Conservation (phyloP, 2,329 filamentous ascomycete genomes). For the Fusarium domesticum region DNA sequence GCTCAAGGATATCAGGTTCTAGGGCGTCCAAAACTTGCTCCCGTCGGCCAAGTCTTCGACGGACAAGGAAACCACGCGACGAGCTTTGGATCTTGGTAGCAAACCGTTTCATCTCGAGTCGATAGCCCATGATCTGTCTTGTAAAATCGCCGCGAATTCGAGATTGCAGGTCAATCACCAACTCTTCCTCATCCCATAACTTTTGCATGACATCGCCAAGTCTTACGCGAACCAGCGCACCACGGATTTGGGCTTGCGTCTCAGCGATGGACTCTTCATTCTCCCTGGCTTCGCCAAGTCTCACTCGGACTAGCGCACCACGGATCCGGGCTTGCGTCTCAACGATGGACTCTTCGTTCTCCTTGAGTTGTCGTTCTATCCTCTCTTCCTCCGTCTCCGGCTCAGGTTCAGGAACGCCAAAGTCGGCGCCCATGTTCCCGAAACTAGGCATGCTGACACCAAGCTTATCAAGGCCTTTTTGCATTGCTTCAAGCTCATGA, state of each 20-base stretch:
- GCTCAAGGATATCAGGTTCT: constrained; percentile 68
- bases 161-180: constrained; percentile 78
- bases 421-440: constrained; percentile 93
- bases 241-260: constrained; percentile 82
- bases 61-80: constrained; percentile 70
- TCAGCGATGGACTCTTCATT: constrained; percentile 71
- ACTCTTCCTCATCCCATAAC: constrained; percentile 81
- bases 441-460: constrained; percentile 97
- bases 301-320: constrained; percentile 73
- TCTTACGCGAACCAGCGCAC: constrained; percentile 71
- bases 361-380: constrained; percentile 74
- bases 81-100: constrained; percentile 77
- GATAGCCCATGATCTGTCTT: constrained; percentile 77
- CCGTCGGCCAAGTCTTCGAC: constrained; percentile 59
- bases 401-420: constrained; percentile 72
- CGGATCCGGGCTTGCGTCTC: constrained; percentile 87
- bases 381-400: constrained; percentile 90
- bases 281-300: constrained; percentile 75
- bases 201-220: constrained; percentile 82
- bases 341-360: constrained; percentile 67
- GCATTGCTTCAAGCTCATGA: constrained; percentile 93
- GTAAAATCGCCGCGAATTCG: constrained; percentile 84
- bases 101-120: constrained; percentile 77
- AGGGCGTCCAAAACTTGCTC: constrained; percentile 67
- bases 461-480: constrained; percentile 93